Evolutionary conservation across 768 basidiomycete species (phyloP).

Genomic region (Amanita pseudoporphyria): DNA sequence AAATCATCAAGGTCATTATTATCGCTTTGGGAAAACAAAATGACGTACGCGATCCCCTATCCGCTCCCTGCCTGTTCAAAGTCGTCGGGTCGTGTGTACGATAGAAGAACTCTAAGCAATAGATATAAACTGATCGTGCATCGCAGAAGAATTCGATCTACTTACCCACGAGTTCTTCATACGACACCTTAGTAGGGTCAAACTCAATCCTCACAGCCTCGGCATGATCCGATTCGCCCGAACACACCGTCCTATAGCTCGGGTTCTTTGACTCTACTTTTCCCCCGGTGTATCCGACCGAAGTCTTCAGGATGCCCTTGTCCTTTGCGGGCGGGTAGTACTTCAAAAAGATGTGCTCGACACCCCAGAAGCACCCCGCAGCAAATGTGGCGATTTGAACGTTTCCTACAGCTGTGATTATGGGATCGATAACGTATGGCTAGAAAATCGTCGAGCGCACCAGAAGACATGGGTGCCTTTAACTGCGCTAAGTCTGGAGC

Average conservation of each 20-base stretch:
- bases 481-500: constrained; percentile 28
- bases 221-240: constrained; percentile 77
- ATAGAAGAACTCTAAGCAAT: constrained; percentile 76
- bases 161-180: constrained; percentile 81
- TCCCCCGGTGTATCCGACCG: constrained; percentile 78
- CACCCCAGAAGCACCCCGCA: constrained; percentile 79
- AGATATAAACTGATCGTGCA: neutral
- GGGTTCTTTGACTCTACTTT: constrained; percentile 44
- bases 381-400: constrained; percentile 37
- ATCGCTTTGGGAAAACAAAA: neutral
- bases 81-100: constrained; percentile 92
- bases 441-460: constrained; percentile 14
- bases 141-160: constrained; percentile 8
- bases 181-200: constrained; percentile 66
- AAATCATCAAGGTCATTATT: neutral
- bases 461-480: constrained; percentile 30
- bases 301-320: constrained; percentile 66
- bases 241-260: constrained; percentile 67
- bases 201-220: constrained; percentile 85
- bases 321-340: constrained; percentile 61
- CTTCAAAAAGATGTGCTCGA: constrained; percentile 78
- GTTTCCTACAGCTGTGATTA: constrained; percentile 12
- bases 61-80: constrained; percentile 66
- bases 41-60: constrained; percentile 66
- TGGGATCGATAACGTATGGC: neutral